Base-by-base conservation (phyloP, 2,329 filamentous ascomycete genomes). In the Microsporum canis region DNA sequence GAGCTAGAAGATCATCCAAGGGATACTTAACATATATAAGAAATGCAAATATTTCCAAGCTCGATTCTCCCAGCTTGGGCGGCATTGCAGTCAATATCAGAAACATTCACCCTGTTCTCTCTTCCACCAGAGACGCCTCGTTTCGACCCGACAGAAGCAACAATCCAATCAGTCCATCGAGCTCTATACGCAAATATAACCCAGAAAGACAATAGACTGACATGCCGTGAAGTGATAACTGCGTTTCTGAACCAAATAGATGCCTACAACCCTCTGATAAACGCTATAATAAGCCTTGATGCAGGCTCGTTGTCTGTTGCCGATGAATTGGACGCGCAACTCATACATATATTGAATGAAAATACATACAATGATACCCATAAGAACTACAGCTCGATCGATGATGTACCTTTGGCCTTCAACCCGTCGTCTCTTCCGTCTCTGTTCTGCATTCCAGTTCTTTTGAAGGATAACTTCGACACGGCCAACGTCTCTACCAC, bases 401-500 rank as follows among this genome's bases (percentile, higher is more conserved):
- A 33, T 14, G 33, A 59, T 36, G 8, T 12, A 14, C 10, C 17
- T 23, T 29, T 23, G 5, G 8, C 55, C n/a, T 41, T 2, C 82
- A 84, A 67, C 72, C 17, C 17, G 17, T 33, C 38, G 3, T 27
- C 55, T 10, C 74, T 29, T 78, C 77, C 0, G 77, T 0, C 68
- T 77, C 73, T 87, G 1, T 83, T 86, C 68, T 84, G 84, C 67
- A 75, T 87, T 17, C 84, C 84, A 0, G 70, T 85, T 10, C 67
- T 87, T 3, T 71, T 87, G 4, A 87, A 87, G 69, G 84, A 87
- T 71, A 87, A 86, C 67, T 85, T 80, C 67, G 79, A 84, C 60
- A 81, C 82, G 0, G 65, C 69, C 0, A 77, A 78, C 23, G 79
- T 84, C 71, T 78, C 78, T 49, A 87, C 84, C 0, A 86, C 83